These are phyloP conservation scores for Salvia splendens DNA, from an alignment of 257 asterid genomes.

Conservation along the genomic window DNA sequence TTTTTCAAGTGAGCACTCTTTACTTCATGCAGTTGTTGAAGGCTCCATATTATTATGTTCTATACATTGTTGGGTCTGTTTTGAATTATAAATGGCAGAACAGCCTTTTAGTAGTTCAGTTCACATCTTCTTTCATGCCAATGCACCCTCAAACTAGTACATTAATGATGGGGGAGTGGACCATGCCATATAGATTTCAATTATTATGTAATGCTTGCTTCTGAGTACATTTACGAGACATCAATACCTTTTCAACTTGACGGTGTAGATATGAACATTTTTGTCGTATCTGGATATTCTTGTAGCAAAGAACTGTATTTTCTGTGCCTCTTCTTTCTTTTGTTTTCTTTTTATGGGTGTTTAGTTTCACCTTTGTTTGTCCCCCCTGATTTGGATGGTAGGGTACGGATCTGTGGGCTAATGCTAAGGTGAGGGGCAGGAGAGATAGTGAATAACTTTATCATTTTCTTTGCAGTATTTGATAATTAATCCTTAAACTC, in stretches of 20 bases:
- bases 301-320: too few species aligned
- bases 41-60: constrained; percentile 6
- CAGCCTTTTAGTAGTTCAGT: background rate
- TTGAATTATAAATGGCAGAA: background rate
- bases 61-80: background rate
- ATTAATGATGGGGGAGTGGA: constrained; percentile 3
- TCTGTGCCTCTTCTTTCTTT: too few species aligned
- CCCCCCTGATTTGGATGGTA: background rate
- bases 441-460: constrained; percentile 3
- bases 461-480: background rate
- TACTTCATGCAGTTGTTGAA: constrained; percentile 4
- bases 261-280: too few species aligned
- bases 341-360: background rate
- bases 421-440: background rate
- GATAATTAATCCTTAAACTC: background rate
- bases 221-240: too few species aligned
- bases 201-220: background rate
- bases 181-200: background rate
- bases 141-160: constrained; percentile 16
- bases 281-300: too few species aligned
- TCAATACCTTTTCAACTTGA: too few species aligned
- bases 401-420: background rate
- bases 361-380: background rate
- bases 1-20: constrained; percentile 4
- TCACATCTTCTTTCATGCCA: constrained; percentile 13